Base-by-base conservation (phyloP, 768 basidiomycete species). In the Tulasnella sp. region DNA sequence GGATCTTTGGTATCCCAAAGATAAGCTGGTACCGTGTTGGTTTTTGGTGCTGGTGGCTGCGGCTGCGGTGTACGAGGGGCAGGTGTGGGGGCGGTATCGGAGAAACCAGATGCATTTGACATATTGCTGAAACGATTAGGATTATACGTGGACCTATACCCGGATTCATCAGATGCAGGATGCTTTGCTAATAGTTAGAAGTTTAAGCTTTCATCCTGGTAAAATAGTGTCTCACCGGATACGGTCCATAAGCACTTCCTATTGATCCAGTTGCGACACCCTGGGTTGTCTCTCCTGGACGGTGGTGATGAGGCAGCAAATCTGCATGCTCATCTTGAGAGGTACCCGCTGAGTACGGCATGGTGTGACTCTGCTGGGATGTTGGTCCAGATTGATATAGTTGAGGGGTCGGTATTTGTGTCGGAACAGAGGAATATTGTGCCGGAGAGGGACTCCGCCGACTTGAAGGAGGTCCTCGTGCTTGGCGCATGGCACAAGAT, bases 211-310 rank as follows among this genome's bases (percentile, higher is more conserved):
- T n/a, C n/a, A n/a, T n/a, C n/a, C n/a, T n/a, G n/a, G n/a, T n/a
- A 12, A 35, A 35, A 35, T 12, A 19, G 19, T 35, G 34, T 12
- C 79, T 53, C 58, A 88, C 86, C n/a, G 84, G 79, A 67, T 89
- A 89, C 22, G 87, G 87, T 9, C 87, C 87, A 70, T 88, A 89
- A 15, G 77, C 78, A 22, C 76, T 74, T 3, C 87, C 87, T 60
- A 90, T 83, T 29, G 70, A 69, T 6, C 86, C 87, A 27, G 73
- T 81, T 0, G 83, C 84, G n/a, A 89, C 84, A 40, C 83, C 81
- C 56, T 77, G 79, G 8, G 81, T 75, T 40, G 83, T 79, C 19
- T 76, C 76, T 45, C 44, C 40, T 20, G 6, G 6, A 27, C 39
- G 24, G 22, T 39, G 37, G 12, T n/a, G 16, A 9, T 34, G 19